phyloP scores from a whole-genome alignment of 495 filamentous ascomycete genomes.

The Penicillium desertorum region DNA sequence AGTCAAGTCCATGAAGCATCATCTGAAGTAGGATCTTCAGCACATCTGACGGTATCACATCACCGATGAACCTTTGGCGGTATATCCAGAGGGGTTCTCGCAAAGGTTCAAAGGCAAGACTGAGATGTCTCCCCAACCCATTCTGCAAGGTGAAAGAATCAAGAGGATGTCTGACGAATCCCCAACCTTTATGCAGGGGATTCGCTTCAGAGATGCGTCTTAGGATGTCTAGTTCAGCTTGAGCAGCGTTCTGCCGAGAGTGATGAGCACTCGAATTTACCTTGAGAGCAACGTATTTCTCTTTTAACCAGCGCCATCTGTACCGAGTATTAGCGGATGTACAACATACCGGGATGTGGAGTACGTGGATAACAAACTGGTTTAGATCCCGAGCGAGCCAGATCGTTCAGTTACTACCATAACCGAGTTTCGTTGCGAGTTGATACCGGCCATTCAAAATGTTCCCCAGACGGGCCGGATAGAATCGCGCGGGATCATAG shows the following conservation, averaged over 20 bases:
- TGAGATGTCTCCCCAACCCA: slow-evolving; percentile 27
- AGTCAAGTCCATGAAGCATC: slow-evolving; percentile 80
- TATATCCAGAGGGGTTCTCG: slow-evolving; percentile 29
- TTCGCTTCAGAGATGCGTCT: slow-evolving; percentile 22
- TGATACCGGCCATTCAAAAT: slow-evolving; percentile 37
- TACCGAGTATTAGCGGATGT: slow-evolving; percentile 12
- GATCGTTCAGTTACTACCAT: slow-evolving; percentile 35
- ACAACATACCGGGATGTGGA: neutral
- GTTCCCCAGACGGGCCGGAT: slow-evolving; percentile 36
- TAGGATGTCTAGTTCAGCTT: slow-evolving; percentile 30
- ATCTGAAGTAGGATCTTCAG: slow-evolving; percentile 77
- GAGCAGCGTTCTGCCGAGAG: slow-evolving; percentile 20
- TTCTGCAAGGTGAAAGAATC: slow-evolving; percentile 31
- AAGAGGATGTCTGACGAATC: slow-evolving; percentile 25
- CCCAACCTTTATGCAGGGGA: slow-evolving; percentile 3
- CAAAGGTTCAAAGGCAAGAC: slow-evolving; percentile 37
- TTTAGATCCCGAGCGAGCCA: slow-evolving; percentile 45
- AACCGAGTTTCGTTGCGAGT: slow-evolving; percentile 41
- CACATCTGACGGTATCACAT: slow-evolving; percentile 60
- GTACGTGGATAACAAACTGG: slow-evolving; percentile 20
- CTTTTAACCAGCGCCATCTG: slow-evolving; percentile 29
- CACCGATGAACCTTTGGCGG: slow-evolving; percentile 9
- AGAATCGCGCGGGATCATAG: slow-evolving; percentile 36
- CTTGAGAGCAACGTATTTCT: slow-evolving; percentile 31
- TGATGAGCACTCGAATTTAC: slow-evolving; percentile 24